A percentile compares a stretch with the other conserved stretches of the same genome.
Conservation (phyloP, 2,329 filamentous ascomycete species). For the Penicillium sp. region DNA sequence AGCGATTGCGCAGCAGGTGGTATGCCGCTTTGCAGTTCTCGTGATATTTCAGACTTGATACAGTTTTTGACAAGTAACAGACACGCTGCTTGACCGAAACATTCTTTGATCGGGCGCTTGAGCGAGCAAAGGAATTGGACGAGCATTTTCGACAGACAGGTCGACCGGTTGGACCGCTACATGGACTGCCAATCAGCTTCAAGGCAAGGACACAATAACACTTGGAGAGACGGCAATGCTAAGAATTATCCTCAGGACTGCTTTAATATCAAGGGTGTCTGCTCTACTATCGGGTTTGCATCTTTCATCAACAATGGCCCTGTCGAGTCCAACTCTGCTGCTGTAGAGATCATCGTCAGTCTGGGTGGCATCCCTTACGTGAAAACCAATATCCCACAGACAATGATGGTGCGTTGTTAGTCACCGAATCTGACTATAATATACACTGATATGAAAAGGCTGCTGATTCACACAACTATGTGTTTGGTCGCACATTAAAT, state of each 20-base stretch:
- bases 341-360: slow-evolving; percentile 61
- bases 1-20: slow-evolving; percentile 22
- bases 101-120: slow-evolving; percentile 55
- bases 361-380: slow-evolving; percentile 68
- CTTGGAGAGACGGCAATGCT: not conserved
- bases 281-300: slow-evolving; percentile 56
- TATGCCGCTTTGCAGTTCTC: not conserved
- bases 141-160: slow-evolving; percentile 44
- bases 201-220: slow-evolving; percentile 35
- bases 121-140: slow-evolving; percentile 55
- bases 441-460: slow-evolving; percentile 53
- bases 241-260: slow-evolving; percentile 11
- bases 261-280: slow-evolving; percentile 18
- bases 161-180: slow-evolving; percentile 60
- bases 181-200: slow-evolving; percentile 63
- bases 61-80: not conserved
- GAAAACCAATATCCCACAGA: slow-evolving; percentile 71
- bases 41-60: not conserved
- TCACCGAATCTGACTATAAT: too few relatives aligned
- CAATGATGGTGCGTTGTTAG: slow-evolving; percentile 32
- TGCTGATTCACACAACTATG: slow-evolving; percentile 56
- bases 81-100: slow-evolving; percentile 58
- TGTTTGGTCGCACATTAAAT: slow-evolving; percentile 66
- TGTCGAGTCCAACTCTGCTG: slow-evolving; percentile 53
- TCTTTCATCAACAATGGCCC: slow-evolving; percentile 64